Base-by-base conservation (phyloP, 2,329 filamentous ascomycete species). In the Uncinocarpus reesii region DNA sequence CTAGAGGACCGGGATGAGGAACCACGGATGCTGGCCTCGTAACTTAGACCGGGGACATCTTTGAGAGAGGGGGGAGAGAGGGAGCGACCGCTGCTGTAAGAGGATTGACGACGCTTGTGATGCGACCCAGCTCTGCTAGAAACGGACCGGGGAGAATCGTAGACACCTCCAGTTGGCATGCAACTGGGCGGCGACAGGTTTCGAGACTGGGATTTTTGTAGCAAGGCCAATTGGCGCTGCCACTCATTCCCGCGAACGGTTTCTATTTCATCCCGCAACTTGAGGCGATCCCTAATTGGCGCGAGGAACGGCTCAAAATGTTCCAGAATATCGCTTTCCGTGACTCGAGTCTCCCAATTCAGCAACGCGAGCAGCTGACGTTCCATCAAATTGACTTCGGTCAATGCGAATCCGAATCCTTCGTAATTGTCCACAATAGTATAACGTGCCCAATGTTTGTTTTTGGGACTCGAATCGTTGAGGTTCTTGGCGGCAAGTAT, bases 391-490 rank as follows among this genome's bases (percentile, higher is more conserved):
- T 98, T 98, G 60, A 98, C 92, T 71, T 98, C 92, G 29, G 86
- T 92, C 57, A 89, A 77, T 60, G 82, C 90, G 75, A 98, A 96
- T 58, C 88, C 86, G 62, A 96, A 98, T 61, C 75, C 79, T 8
- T 81, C 80, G 65, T 75, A 83, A 47, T 78, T 79, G 53, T 75
- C 76, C 58, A 95, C 82, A 60, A 82, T 72, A 52, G 84, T 94
- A 75, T 96, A 98, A 60, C 81, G 83, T 56, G 92, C 89, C 92
- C 92, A 98, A 76, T 98, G 92, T 81, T 96, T 96, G 79, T 98
- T 98, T 81, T 96, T 96, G 54, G 92, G 92, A 10, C 88, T 95
- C 53, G 88, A 95, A 75, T 96, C 92, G 67, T 98, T 96, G 58
- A 96, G 78, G 68, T 95, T 95, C 81, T 98, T 98, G 59, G 92